Evolutionary conservation across 129 eudicot species (phyloP), one percentile per base, ranked within the genome.

Genomic region (Centella asiatica): DNA sequence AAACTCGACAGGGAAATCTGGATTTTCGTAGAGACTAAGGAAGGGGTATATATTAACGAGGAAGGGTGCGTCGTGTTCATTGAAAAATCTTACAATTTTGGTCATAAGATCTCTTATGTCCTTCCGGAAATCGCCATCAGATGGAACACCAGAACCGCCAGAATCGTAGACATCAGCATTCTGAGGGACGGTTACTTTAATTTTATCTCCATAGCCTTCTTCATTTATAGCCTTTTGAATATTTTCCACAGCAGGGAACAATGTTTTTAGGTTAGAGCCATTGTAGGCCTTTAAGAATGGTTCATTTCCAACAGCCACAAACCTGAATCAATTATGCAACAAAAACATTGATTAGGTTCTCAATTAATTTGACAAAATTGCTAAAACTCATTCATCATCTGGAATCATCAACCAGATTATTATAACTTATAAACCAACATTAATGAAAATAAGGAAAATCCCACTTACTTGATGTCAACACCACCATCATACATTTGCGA

Each of bases 241-340:
- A 58, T 78, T 78, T 64, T 45, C 32, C 18, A 78, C 60, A 6
- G 83, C 83, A 1, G 79, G 83, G 46, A 68, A 69, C 39, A 74
- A 72, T 55, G 71, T 44, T 25, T 73, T 73, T 7, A 36, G 26
- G 51, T 67, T 73, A 1, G 72, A 55, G 10, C 68, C 83, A 33
- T 78, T 78, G 36, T 78, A 78, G 12, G 78, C 44, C 45, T n/a
- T 17, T 33, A 78, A 40, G 28, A 73, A 72, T 17, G 83, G 83
- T 39, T 78, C 83, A 9, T 78, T 78, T 24, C 79, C 79, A 12
- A 78, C 79, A 34, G 79, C 78, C 42, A 78, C 79, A 32, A 64
- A 78, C 58, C 79, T 78, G 68, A 22, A 62, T 10, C 8, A 57
- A 10, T 7, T 13, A 54, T 32, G 44, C 34, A 17, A n/a, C n/a